A percentile compares a stretch with the other conserved stretches of the same genome.
Evolutionary conservation across 1,284 basidiomycete genomes (phyloP).

Genomic region (Malassezia vespertilionis): DNA sequence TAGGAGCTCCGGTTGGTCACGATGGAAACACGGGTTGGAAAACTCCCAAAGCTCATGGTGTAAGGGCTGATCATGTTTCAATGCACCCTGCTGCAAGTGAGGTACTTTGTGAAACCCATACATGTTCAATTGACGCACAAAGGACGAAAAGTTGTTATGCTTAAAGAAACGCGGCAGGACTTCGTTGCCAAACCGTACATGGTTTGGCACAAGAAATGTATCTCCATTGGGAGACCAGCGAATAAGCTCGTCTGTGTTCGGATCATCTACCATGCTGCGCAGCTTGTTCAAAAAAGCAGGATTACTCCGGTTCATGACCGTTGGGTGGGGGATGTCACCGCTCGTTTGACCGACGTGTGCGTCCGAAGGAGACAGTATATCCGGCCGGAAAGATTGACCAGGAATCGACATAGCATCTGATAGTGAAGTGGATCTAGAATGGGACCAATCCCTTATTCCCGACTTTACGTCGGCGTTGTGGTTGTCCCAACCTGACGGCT

Average conservation of each 20-base stretch:
- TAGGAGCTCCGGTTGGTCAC: slow-evolving; percentile 80
- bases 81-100: slow-evolving; percentile 85
- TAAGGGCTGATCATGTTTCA: slow-evolving; percentile 50
- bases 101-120: slow-evolving; percentile 51
- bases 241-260: slow-evolving; percentile 68
- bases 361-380: not conserved
- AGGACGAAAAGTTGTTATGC: slow-evolving; percentile 65
- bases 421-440: not conserved
- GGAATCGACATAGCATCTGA: not conserved
- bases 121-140: slow-evolving; percentile 82
- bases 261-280: slow-evolving; percentile 79
- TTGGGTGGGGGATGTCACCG: slow-evolving; percentile 3
- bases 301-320: slow-evolving; percentile 48
- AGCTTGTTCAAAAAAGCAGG: slow-evolving; percentile 87
- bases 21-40: slow-evolving; percentile 75
- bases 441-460: not conserved
- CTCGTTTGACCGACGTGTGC: not conserved
- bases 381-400: not conserved
- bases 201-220: slow-evolving; percentile 84
- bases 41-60: slow-evolving; percentile 90
- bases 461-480: not conserved
- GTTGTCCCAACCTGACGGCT: not conserved
- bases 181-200: slow-evolving; percentile 81
- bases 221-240: slow-evolving; percentile 80
- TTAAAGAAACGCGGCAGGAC: slow-evolving; percentile 49